A percentile compares a stretch with the other conserved stretches of the same genome.
phyloP scores from a whole-genome alignment of 179 eudicot species.

The Spergularia azorica region DNA sequence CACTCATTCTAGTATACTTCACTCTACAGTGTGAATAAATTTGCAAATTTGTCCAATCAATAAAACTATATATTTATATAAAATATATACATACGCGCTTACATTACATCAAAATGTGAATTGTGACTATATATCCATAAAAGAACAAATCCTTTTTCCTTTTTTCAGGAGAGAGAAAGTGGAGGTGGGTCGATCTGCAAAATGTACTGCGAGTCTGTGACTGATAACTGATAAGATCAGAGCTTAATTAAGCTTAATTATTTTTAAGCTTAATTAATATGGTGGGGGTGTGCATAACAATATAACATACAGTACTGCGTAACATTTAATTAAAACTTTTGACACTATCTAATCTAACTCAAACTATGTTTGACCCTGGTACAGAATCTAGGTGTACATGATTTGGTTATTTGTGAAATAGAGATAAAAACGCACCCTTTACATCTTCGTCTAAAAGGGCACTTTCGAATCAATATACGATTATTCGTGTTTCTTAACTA shows the following conservation, averaged over 20 bases:
- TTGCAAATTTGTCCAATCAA: constrained; percentile 9
- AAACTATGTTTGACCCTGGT: constrained; percentile 14
- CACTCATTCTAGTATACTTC: neutral
- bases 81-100: neutral
- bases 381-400: constrained; percentile 4
- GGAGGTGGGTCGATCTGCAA: constrained; percentile 18
- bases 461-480: too few relatives aligned
- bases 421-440: too few relatives aligned
- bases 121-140: neutral
- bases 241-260: too few relatives aligned
- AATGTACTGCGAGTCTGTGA: neutral
- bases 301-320: too few relatives aligned
- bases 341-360: too few relatives aligned
- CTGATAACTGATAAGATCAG: too few relatives aligned
- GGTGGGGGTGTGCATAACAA: neutral
- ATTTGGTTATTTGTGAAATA: too few relatives aligned
- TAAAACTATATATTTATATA: neutral
- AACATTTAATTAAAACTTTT: neutral
- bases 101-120: neutral
- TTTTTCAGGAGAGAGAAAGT: neutral
- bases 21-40: constrained; percentile 17
- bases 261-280: neutral
- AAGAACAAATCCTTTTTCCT: too few relatives aligned
- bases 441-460: too few relatives aligned
- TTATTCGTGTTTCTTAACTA: too few relatives aligned